phyloP scores from a whole-genome alignment of 106 monocot species.

The Amphibolis antarctica region DNA sequence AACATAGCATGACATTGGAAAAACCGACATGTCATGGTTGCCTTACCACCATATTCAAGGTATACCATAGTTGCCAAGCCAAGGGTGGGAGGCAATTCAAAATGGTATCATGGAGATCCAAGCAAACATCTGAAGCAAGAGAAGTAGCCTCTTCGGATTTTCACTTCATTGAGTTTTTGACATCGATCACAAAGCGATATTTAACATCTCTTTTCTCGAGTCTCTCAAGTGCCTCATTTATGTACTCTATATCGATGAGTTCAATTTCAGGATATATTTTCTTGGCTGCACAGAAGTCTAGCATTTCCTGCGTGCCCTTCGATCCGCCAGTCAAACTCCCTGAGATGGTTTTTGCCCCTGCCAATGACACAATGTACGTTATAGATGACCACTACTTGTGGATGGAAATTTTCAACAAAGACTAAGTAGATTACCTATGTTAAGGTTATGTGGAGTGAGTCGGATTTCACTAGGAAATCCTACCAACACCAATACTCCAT shows the following conservation, averaged over 20 bases:
- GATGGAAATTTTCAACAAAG: background rate
- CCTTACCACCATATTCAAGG: too few species aligned
- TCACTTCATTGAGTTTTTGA: slow-evolving; percentile 52
- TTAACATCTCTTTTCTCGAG: slow-evolving; percentile 50
- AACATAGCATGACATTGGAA: too few species aligned
- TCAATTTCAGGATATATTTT: slow-evolving; percentile 64
- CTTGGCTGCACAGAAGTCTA: slow-evolving; percentile 58
- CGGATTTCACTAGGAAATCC: slow-evolving; percentile 65
- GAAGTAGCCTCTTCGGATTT: background rate
- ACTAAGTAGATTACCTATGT: slow-evolving; percentile 23
- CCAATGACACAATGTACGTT: background rate
- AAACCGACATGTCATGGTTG: too few species aligned
- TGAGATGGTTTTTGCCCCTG: slow-evolving; percentile 43
- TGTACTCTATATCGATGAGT: slow-evolving; percentile 45
- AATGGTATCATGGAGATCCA: too few species aligned
- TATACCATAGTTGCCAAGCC: too few species aligned
- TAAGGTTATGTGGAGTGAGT: slow-evolving; percentile 36
- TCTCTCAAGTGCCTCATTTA: slow-evolving; percentile 65
- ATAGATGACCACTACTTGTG: background rate
- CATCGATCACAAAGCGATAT: slow-evolving; percentile 69
- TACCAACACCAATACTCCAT: slow-evolving; percentile 49
- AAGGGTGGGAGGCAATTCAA: too few species aligned
- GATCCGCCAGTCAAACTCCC: slow-evolving; percentile 58
- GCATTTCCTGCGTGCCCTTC: slow-evolving; percentile 57
- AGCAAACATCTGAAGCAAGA: too few species aligned